phyloP scores from a whole-genome alignment of 2,329 filamentous ascomycete genomes.

The Clathrospora elynae region DNA sequence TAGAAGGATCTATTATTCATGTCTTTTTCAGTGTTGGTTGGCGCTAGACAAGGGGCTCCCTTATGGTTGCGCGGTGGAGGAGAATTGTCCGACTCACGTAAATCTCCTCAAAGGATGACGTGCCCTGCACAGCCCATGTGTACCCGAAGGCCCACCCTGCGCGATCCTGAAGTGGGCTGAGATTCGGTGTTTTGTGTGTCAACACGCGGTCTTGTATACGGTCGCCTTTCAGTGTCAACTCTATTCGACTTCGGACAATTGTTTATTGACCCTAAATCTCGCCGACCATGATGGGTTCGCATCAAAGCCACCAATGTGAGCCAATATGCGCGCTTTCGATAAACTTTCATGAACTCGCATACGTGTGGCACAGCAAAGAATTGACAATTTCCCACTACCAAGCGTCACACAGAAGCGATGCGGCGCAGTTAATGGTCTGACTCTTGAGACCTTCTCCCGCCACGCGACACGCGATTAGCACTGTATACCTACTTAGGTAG shows the following conservation, averaged over 20 bases:
- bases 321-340: constrained; percentile 19
- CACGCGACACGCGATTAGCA: constrained; percentile 13
- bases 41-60: constrained; percentile 23
- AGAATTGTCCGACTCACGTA: constrained; percentile 25
- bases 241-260: constrained; percentile 18
- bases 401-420: constrained; percentile 15
- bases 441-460: constrained; percentile 13
- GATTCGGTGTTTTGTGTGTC: constrained; percentile 16
- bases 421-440: constrained; percentile 19
- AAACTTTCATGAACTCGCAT: constrained; percentile 22
- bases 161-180: constrained; percentile 16
- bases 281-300: constrained; percentile 9
- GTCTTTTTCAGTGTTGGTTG: too few relatives aligned
- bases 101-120: constrained; percentile 39
- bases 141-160: constrained; percentile 19
- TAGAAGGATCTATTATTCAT: constrained; percentile 22
- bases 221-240: constrained; percentile 33
- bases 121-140: constrained; percentile 34
- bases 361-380: constrained; percentile 29
- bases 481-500: too few relatives aligned
- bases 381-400: constrained; percentile 9
- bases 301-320: constrained; percentile 25
- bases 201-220: constrained; percentile 19
- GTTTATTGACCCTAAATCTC: constrained; percentile 12
- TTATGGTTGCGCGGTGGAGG: constrained; percentile 18